phyloP scores from a whole-genome alignment of 208 protist species.

The Acanthamoeba lenticulata region DNA sequence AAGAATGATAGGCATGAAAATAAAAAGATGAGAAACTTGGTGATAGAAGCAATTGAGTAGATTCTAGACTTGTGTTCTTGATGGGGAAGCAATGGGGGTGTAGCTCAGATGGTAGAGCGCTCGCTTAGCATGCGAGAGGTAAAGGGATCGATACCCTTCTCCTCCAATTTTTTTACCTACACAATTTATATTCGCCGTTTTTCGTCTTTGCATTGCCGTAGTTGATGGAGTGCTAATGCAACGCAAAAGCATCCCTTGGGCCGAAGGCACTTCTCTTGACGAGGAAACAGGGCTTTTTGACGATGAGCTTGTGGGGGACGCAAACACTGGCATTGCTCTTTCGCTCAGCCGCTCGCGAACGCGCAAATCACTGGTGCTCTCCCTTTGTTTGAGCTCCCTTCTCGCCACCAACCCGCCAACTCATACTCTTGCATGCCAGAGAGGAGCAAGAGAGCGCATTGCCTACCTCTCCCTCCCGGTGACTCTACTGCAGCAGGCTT shows the following conservation, averaged over 20 bases:
- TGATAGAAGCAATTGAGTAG: no score
- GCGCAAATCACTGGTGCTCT: neutral
- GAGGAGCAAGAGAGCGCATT: neutral
- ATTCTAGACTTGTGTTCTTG: no score
- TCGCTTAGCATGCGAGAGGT: slow-evolving; percentile 75
- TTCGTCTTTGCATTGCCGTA: no score
- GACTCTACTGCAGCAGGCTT: neutral
- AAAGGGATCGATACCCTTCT: slow-evolving; percentile 68
- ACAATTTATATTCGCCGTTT: no score
- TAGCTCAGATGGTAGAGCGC: slow-evolving; percentile 75
- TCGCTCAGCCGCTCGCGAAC: neutral
- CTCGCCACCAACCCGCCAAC: neutral
- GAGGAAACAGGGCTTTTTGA: no score
- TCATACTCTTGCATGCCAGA: neutral
- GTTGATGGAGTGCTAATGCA: no score
- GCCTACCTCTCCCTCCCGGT: neutral
- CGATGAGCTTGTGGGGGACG: neutral
- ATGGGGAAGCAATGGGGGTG: slow-evolving; percentile 15
- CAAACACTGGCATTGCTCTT: neutral
- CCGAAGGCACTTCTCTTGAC: neutral
- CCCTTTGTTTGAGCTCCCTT: neutral
- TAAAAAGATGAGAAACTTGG: no score
- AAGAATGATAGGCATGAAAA: no score
- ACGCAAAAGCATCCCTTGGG: no score
- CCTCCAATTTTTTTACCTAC: neutral